Evolutionary conservation across 73 alveolate genomes (phyloP).

Genomic region (Blepharisma stoltei): DNA sequence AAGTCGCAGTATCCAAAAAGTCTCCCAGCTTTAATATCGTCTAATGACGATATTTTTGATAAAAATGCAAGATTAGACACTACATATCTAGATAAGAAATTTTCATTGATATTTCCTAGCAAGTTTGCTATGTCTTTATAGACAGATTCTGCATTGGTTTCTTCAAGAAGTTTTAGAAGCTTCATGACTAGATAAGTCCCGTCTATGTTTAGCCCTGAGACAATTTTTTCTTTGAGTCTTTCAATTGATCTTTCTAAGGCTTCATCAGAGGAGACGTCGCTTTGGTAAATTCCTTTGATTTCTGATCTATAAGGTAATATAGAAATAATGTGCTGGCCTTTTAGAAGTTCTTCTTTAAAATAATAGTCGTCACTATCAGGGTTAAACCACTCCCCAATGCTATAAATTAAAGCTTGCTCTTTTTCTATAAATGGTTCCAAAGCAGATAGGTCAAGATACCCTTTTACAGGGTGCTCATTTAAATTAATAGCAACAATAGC

Average conservation of each 20-base stretch:
- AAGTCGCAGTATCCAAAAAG: constrained; percentile 15
- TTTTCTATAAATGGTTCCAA: constrained; percentile 56
- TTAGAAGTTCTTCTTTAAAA: constrained; percentile 78
- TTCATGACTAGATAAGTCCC: constrained; percentile 38
- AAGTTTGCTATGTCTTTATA: constrained; percentile 30
- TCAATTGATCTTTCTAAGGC: constrained; percentile 41
- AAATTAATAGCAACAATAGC: constrained; percentile 86
- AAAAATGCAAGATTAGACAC: background rate
- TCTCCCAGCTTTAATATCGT: background rate
- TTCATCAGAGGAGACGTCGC: constrained; percentile 32
- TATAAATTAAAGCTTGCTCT: constrained; percentile 67
- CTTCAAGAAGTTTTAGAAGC: constrained; percentile 44
- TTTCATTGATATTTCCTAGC: constrained; percentile 33
- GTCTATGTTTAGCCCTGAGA: constrained; percentile 31
- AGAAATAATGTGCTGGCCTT: background rate
- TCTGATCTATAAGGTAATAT: background rate
- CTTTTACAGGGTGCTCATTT: constrained; percentile 69
- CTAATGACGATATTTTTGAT: background rate
- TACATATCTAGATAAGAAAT: constrained; percentile 28
- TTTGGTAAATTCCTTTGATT: constrained; percentile 25
- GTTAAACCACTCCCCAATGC: constrained; percentile 66
- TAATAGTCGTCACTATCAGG: constrained; percentile 55
- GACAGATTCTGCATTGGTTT: constrained; percentile 33
- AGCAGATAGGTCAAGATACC: constrained; percentile 71
- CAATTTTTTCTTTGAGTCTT: constrained; percentile 37